Base-by-base conservation (phyloP, 2,329 filamentous ascomycete genomes). In the Colletotrichum gigasporum region DNA sequence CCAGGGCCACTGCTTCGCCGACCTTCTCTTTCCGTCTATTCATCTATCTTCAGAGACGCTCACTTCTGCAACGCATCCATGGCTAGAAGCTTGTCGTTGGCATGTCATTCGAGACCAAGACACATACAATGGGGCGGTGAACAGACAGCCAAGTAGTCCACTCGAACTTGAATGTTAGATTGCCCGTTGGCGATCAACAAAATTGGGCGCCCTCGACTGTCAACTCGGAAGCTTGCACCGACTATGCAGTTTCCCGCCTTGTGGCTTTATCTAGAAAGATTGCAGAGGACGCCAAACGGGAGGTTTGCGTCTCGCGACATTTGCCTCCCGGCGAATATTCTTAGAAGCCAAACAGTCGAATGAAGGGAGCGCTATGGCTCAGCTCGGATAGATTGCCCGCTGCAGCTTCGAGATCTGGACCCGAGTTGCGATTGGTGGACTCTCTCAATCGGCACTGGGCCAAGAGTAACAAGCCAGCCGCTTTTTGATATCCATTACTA, bases 181-280 rank as follows among this genome's bases (percentile, higher is more conserved):
- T 11, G 41, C 18, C 35, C 18, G 44, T n/a, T n/a, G n/a, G n/a
- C n/a, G n/a, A n/a, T n/a, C 53, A 45, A 32, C 22, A 41, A 54
- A 54, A 54, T 22, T 50, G 6, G 22, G 16, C 18, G n/a, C 34
- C 7, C 41, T 32, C 32, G 26, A 41, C 30, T 54, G 41, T 54
- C 35, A 62, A 24, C 14, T 50, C 42, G 50, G 50, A 22, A 55
- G 34, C 47, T 20, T 26, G 22, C 28, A 18, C 41, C 28, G 16
- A 20, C 16, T 28, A 64, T 64, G 62, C 42, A 61, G 42, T n/a
- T 26, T 37, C 32, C 56, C 56, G 48, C 16, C 39, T 22, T 8
- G 28, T 44, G 48, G 35, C 26, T 47, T 47, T 30, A 30, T 34
- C 14, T 39, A 26, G 10, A 20, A 32, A 26, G 26, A 34, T 52